Evolutionary conservation across 2,329 filamentous ascomycete species (phyloP).

Genomic region (Sarocladiaceae sp.): DNA sequence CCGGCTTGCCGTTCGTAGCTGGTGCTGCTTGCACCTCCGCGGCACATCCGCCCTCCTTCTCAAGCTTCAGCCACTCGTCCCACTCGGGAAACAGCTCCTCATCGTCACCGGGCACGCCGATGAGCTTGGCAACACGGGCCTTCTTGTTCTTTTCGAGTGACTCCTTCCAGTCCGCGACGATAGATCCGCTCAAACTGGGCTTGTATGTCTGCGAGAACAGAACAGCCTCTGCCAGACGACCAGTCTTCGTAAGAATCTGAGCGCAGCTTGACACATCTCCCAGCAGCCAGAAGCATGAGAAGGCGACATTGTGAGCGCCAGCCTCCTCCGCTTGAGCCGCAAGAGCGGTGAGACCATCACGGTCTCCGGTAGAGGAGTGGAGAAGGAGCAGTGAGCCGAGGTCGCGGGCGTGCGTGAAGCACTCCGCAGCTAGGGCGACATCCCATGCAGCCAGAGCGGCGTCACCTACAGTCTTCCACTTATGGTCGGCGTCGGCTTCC

Average conservation of each 20-base stretch:
- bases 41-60: constrained; percentile 56
- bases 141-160: constrained; percentile 79
- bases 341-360: constrained; percentile 64
- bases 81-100: constrained; percentile 93
- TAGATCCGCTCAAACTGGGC: constrained; percentile 62
- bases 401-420: constrained; percentile 86
- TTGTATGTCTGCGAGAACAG: constrained; percentile 95
- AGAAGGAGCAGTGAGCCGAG: constrained; percentile 82
- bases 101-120: constrained; percentile 76
- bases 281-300: constrained; percentile 82
- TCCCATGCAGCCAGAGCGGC: constrained; percentile 84
- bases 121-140: constrained; percentile 72
- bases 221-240: constrained; percentile 76
- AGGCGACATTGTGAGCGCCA: constrained; percentile 86
- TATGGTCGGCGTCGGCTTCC: constrained; percentile 83
- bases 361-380: constrained; percentile 78
- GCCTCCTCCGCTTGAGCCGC: constrained; percentile 68
- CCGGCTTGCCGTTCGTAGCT: constrained; percentile 18
- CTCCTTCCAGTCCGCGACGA: constrained; percentile 76
- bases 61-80: constrained; percentile 81
- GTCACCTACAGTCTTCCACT: constrained; percentile 97
- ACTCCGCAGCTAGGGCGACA: constrained; percentile 80
- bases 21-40: neutral
- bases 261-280: constrained; percentile 78
- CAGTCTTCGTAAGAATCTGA: constrained; percentile 71